Evolutionary conservation across 805 yeast genomes (phyloP), one percentile per base, ranked within the genome.

Genomic region (Priceomyces carsonii): DNA sequence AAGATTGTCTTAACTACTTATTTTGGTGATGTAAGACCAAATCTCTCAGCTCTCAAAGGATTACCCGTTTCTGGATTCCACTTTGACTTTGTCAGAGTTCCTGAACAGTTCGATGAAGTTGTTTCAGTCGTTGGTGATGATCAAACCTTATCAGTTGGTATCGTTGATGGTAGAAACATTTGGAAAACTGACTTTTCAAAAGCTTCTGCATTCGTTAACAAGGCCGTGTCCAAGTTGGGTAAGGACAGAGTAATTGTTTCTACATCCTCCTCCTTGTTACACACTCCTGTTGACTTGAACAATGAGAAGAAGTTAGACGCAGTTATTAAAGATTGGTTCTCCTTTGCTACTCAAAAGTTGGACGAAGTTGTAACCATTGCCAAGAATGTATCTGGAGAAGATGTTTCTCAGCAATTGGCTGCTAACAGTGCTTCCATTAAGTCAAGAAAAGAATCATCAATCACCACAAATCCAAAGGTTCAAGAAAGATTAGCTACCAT

Each of bases 21-120:
- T 82, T 93, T 93, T 66, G 99, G 99, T 77, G 96, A 95, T 60
- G 96, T 87, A 57, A 84, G 89, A 73, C 98, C 98, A 74, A 93
- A 93, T 86, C 73, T 90, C 63, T 73, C 71, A 50, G 90, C 96
- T 54, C 76, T 93, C 72, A 80, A 84, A 76, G 82, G 78, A 53
- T 80, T 93, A 65, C 95, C 96, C 58, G 96, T 93, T 55, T 73
- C 90, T 51, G 96, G 95, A 69, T 78, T 83, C 85, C 99, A 93
- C 80, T 86, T 85, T 63, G 99, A 93, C 76, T 87, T 88, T 57
- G 91, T 81, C 68, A 89, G 97, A 78, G 84, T 80, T 53, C 96
- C 98, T 59, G 95, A 87, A 69, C 99, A 93, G 79, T 80, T 93
- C 51, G 91, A 87, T 40, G 86, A 80, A 38, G 95, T 86, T 55